Evolutionary conservation across 1,139 yeast genomes (phyloP).

Genomic region (Candida sp.): DNA sequence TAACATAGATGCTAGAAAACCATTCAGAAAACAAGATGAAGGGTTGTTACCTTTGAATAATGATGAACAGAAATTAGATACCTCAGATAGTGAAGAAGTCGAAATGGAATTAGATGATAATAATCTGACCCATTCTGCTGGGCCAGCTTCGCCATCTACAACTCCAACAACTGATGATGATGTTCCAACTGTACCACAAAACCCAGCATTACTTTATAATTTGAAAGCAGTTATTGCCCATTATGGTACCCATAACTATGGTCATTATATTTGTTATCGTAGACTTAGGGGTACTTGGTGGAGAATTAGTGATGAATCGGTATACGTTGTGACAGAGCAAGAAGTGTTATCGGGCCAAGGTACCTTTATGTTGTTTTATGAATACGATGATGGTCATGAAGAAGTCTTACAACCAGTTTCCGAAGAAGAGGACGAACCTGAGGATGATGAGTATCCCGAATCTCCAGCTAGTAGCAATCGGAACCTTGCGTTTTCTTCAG

Average conservation of each 20-base stretch:
- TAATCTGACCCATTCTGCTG: constrained; percentile 1
- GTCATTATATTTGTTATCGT: constrained; percentile 89
- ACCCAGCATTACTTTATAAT: constrained; percentile 52
- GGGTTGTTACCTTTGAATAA: constrained; percentile 3
- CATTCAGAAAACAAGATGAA: constrained; percentile 63
- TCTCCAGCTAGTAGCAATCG: constrained; percentile 1
- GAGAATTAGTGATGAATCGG: constrained; percentile 90
- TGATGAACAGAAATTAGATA: neutral
- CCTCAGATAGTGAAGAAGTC: constrained; percentile 7
- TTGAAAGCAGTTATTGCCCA: constrained; percentile 86
- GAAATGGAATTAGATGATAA: constrained; percentile 5
- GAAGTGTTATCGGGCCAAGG: constrained; percentile 85
- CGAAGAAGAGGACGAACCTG: constrained; percentile 33
- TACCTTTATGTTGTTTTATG: constrained; percentile 90
- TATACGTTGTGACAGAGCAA: constrained; percentile 70
- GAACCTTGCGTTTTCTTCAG: neutral
- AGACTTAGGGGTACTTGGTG: constrained; percentile 86
- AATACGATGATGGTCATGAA: constrained; percentile 41
- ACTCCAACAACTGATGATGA: constrained; percentile 9
- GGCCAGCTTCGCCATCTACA: constrained; percentile 7
- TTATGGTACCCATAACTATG: constrained; percentile 93
- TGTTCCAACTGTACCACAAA: constrained; percentile 2
- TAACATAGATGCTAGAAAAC: constrained; percentile 74
- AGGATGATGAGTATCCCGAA: constrained; percentile 15
- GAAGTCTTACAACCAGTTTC: constrained; percentile 25